Conservation (phyloP, 768 basidiomycete genomes). For the Suillus hirtellus region DNA sequence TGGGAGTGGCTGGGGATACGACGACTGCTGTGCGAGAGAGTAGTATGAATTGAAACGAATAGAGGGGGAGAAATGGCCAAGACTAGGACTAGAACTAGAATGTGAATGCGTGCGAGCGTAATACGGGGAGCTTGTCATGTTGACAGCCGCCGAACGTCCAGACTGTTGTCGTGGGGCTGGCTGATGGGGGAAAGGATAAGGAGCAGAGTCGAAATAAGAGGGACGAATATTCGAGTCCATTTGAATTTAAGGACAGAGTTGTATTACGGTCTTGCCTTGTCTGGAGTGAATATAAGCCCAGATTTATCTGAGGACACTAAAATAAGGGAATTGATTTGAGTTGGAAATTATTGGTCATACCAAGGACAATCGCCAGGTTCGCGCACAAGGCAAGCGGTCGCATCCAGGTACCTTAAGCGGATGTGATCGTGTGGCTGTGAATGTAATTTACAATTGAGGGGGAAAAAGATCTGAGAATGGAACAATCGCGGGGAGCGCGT, state of each 20-base stretch:
- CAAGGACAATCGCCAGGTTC: conserved; percentile 25
- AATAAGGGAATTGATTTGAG: conserved; percentile 31
- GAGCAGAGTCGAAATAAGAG: conserved; percentile 25
- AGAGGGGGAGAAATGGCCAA: conserved; percentile 23
- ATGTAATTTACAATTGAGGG: conserved; percentile 29
- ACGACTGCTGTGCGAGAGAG: conserved; percentile 18
- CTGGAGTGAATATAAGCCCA: conserved; percentile 13
- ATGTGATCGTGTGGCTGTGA: conserved; percentile 37
- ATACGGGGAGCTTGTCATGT: conserved; percentile 28
- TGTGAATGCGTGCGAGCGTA: conserved; percentile 21
- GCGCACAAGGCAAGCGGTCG: conserved; percentile 31
- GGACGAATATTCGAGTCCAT: conserved; percentile 22
- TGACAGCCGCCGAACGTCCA: conserved; percentile 17
- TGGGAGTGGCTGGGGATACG: conserved; percentile 20
- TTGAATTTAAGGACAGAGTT: conserved; percentile 30
- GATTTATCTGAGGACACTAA: conserved; percentile 27
- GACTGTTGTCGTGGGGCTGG: conserved; percentile 11
- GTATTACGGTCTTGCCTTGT: conserved; percentile 11
- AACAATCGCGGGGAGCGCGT: conserved; percentile 21
- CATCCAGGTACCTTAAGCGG: conserved; percentile 30
- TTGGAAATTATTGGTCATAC: conserved; percentile 38
- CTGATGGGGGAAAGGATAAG: conserved; percentile 14
- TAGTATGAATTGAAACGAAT: conserved; percentile 23
- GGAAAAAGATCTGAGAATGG: conserved; percentile 18
- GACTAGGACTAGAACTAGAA: conserved; percentile 17